Evolutionary conservation across 2,329 filamentous ascomycete genomes (phyloP).

Genomic region (Knoxdaviesia capensis): DNA sequence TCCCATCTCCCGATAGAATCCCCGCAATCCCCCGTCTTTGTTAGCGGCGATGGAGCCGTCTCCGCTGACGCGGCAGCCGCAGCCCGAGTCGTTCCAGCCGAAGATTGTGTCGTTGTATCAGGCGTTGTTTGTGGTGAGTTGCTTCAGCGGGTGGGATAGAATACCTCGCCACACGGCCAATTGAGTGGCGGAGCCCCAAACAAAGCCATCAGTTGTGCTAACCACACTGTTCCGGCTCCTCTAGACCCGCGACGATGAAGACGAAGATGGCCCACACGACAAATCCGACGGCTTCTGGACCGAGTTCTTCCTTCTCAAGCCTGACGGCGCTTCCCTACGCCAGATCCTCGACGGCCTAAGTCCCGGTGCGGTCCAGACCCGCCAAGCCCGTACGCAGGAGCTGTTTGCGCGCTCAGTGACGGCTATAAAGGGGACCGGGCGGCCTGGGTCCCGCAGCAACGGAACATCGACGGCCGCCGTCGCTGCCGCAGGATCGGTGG

Average conservation of each 20-base stretch:
- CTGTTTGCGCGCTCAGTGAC: conserved; percentile 57
- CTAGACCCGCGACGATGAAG: conserved; percentile 28
- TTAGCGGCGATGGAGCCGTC: conserved; percentile 53
- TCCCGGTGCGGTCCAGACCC: conserved; percentile 54
- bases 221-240: background rate
- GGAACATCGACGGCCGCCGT: background rate
- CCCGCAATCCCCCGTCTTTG: too few species aligned
- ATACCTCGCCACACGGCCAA: background rate
- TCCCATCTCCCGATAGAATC: too few species aligned
- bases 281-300: conserved; percentile 85
- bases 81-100: conserved; percentile 70
- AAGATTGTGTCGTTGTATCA: conserved; percentile 89
- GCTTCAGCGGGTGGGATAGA: background rate
- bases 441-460: background rate
- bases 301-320: conserved; percentile 81
- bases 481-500: background rate
- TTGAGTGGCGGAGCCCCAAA: too few species aligned
- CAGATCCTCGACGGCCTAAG: conserved; percentile 48
- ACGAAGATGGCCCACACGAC: conserved; percentile 39
- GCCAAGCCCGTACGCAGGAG: conserved; percentile 60
- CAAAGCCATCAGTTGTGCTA: background rate
- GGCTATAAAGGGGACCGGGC: conserved; percentile 37
- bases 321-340: conserved; percentile 50
- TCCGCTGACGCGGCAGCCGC: conserved; percentile 78
- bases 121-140: conserved; percentile 51